These are phyloP conservation scores for Paramarasmius palmivorus DNA, from an alignment of 1,284 basidiomycete genomes.

Conservation along the genomic window DNA sequence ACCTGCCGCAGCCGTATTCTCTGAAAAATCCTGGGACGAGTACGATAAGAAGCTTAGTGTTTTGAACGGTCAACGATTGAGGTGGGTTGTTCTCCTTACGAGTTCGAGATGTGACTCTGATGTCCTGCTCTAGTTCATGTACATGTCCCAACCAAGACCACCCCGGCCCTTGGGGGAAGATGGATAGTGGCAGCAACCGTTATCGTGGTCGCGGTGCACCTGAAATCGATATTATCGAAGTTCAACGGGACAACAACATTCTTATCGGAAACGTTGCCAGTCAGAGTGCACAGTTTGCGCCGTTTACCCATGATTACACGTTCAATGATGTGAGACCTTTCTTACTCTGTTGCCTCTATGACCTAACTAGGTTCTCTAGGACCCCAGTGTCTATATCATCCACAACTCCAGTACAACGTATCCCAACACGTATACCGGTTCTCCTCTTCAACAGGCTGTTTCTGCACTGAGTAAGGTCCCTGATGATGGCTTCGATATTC, in stretches of 20 bases:
- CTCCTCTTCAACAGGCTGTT: conserved; percentile 57
- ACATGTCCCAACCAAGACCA: conserved; percentile 46
- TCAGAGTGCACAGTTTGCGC: conserved; percentile 68
- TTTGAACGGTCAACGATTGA: conserved; percentile 66
- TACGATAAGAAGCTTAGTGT: conserved; percentile 58
- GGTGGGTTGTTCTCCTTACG: conserved; percentile 44
- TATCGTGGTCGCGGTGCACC: conserved; percentile 74
- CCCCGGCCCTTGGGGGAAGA: conserved; percentile 38
- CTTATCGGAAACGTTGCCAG: conserved; percentile 55
- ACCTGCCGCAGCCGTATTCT: conserved; percentile 53
- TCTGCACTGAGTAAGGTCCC: conserved; percentile 51
- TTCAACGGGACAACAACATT: conserved; percentile 53
- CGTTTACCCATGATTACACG: conserved; percentile 60
- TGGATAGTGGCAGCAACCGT: conserved; percentile 18
- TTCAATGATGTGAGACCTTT: conserved; percentile 34
- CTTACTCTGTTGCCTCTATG: not conserved
- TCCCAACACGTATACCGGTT: conserved; percentile 59
- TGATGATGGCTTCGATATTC: conserved; percentile 51
- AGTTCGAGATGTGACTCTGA: conserved; percentile 35
- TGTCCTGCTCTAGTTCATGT: conserved; percentile 36
- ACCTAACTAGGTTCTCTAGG: not conserved
- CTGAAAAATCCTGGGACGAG: conserved; percentile 43
- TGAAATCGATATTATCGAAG: conserved; percentile 85
- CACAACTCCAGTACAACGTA: conserved; percentile 48
- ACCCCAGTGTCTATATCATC: conserved; percentile 47